Conservation (phyloP, 352 stramenopile genomes). For the Phytophthora sp. region DNA sequence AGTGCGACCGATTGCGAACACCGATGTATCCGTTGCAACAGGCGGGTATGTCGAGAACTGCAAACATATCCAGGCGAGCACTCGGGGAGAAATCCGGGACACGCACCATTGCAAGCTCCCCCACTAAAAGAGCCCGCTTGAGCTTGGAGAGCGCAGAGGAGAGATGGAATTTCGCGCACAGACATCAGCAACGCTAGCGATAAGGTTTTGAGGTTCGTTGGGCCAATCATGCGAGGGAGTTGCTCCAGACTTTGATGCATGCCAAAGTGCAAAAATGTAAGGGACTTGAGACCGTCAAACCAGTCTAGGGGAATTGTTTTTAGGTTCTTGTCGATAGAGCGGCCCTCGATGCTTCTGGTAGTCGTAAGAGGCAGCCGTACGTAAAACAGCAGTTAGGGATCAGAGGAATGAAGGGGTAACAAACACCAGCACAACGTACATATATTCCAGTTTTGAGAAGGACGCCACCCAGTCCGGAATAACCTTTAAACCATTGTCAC, state of each 20-base stretch:
- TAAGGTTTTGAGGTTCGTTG: constrained; percentile 26
- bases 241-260: constrained; percentile 10
- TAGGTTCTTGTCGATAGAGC: constrained; percentile 11
- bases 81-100: constrained; percentile 5
- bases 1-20: constrained; percentile 1
- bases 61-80: neutral
- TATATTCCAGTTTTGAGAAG: constrained; percentile 26
- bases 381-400: neutral
- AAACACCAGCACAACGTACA: constrained; percentile 15
- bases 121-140: neutral
- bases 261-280: constrained; percentile 34
- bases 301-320: constrained; percentile 17
- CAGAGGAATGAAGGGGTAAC: neutral
- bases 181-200: constrained; percentile 8
- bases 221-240: constrained; percentile 19
- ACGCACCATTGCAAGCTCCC: neutral
- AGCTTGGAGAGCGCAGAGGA: constrained; percentile 14
- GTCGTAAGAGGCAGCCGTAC: too few relatives aligned
- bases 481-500: constrained; percentile 17
- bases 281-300: constrained; percentile 27
- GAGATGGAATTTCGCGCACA: constrained; percentile 12
- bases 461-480: constrained; percentile 17
- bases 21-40: constrained; percentile 34
- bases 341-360: constrained; percentile 36
- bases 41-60: neutral